A percentile compares a stretch with the other conserved stretches of the same genome.
phyloP scores from a whole-genome alignment of 805 yeast species.

The Clavispora vitiphila region DNA sequence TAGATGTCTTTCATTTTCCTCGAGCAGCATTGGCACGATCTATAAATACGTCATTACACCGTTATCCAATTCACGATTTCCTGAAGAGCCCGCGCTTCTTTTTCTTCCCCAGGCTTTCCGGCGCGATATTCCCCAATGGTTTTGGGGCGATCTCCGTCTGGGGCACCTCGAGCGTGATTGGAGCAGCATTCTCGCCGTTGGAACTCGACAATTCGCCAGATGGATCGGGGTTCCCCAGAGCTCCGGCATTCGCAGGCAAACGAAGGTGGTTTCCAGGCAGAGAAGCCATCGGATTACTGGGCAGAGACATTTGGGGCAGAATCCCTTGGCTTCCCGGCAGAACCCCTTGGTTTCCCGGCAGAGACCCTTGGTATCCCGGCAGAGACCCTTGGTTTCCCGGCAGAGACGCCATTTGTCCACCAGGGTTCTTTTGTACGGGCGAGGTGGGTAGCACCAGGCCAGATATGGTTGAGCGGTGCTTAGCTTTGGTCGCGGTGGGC shows the following conservation, averaged over 20 bases:
- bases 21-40: not conserved
- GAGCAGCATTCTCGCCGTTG: constrained; percentile 13
- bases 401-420: constrained; percentile 1
- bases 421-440: constrained; percentile 10
- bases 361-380: not conserved
- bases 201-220: constrained; percentile 14
- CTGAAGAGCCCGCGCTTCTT: constrained; percentile 27
- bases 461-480: constrained; percentile 9
- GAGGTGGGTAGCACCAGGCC: not conserved
- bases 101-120: constrained; percentile 17
- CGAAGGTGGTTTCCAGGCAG: constrained; percentile 5
- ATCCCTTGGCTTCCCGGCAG: too few species aligned
- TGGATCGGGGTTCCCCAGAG: constrained; percentile 20
- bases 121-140: constrained; percentile 27
- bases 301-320: too few species aligned
- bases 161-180: constrained; percentile 15
- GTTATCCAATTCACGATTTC: not conserved
- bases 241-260: too few species aligned
- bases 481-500: constrained; percentile 16
- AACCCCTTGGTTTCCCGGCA: constrained; percentile 1
- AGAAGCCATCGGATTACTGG: too few species aligned
- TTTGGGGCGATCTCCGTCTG: constrained; percentile 14
- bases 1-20: too few species aligned
- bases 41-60: not conserved
- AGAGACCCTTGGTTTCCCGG: too few species aligned